These are phyloP conservation scores for Potentilla sterilis DNA, from an alignment of 306 rosid species.

Conservation along the genomic window DNA sequence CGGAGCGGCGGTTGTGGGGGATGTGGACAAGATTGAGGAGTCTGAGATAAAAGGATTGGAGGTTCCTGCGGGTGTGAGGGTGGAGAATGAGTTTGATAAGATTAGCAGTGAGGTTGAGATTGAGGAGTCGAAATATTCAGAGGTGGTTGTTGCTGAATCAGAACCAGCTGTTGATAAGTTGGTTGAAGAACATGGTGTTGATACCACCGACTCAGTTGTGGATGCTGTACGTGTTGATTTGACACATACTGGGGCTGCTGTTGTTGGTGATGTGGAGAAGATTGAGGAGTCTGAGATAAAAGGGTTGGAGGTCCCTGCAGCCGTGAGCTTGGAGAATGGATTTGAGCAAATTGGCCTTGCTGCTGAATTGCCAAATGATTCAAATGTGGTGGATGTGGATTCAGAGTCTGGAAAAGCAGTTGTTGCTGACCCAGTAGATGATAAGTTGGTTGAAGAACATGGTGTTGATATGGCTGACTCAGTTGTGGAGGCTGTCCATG, in stretches of 20 bases:
- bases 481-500: background rate
- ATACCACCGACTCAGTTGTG: background rate
- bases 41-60: conserved; percentile 38
- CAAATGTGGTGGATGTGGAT: conserved; percentile 11
- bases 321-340: background rate
- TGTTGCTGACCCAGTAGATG: background rate
- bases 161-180: background rate
- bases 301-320: background rate
- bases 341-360: background rate
- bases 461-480: background rate
- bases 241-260: background rate
- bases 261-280: conserved; percentile 9
- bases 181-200: background rate
- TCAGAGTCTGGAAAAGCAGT: conserved; percentile 27
- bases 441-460: background rate
- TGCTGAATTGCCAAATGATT: conserved; percentile 26
- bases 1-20: conserved; percentile 43
- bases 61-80: conserved; percentile 27
- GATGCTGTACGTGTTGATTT: background rate
- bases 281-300: background rate
- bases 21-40: conserved; percentile 35
- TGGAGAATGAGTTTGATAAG: conserved; percentile 51
- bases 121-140: conserved; percentile 22
- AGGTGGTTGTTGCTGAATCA: conserved; percentile 19
- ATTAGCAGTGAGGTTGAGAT: conserved; percentile 30